Conservation (phyloP, 2,329 filamentous ascomycete genomes). For the Fusarium algeriense region DNA sequence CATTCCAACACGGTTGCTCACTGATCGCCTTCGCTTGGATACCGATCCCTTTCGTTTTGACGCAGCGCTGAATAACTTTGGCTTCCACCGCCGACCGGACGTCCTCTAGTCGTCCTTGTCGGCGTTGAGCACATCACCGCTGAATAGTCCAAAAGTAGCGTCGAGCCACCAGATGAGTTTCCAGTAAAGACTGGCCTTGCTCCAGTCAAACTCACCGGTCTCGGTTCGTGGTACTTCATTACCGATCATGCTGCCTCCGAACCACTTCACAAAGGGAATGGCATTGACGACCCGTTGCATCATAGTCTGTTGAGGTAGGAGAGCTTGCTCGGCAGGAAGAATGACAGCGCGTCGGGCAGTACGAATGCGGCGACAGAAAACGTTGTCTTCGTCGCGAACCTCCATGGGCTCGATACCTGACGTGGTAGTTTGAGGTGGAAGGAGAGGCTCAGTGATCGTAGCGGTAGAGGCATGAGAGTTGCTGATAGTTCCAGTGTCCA, state of each 20-base stretch:
- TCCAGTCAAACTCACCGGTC: conserved; percentile 82
- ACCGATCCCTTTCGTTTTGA: neutral
- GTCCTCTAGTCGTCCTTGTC: conserved; percentile 68
- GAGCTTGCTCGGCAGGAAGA: conserved; percentile 76
- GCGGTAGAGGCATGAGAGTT: conserved; percentile 59
- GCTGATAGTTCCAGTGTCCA: conserved; percentile 68
- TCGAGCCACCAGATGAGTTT: conserved; percentile 74
- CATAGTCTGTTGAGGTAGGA: conserved; percentile 76
- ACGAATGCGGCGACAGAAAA: conserved; percentile 73
- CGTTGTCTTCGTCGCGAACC: conserved; percentile 52
- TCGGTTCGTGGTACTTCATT: conserved; percentile 80
- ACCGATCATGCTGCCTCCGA: conserved; percentile 79
- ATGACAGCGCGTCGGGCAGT: conserved; percentile 74
- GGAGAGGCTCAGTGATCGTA: conserved; percentile 56
- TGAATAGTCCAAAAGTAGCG: conserved; percentile 68
- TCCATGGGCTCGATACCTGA: conserved; percentile 48
- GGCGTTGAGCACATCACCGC: conserved; percentile 67
- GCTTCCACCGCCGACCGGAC: conserved; percentile 21
- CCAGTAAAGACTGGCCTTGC: conserved; percentile 75
- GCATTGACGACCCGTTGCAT: conserved; percentile 72
- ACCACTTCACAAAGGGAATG: conserved; percentile 79
- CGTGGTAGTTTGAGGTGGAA: conserved; percentile 31
- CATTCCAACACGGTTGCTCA: conserved; percentile 25
- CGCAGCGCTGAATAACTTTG: conserved; percentile 6
- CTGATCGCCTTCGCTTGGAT: neutral